These are phyloP conservation scores for Lactifluus pinguis DNA, from an alignment of 768 basidiomycete species.

Conservation along the genomic window DNA sequence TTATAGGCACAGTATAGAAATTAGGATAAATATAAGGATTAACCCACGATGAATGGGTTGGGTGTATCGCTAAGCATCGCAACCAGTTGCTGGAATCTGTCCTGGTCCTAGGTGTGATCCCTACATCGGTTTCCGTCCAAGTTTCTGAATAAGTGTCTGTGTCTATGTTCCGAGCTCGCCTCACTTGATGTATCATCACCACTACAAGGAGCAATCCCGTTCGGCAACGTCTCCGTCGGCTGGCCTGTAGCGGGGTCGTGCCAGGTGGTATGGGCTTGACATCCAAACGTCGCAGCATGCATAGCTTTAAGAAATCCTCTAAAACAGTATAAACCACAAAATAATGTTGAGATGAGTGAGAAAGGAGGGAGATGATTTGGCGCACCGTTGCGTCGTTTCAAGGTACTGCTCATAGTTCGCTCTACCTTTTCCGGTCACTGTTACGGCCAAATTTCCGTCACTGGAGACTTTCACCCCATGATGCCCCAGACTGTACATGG, in stretches of 20 bases:
- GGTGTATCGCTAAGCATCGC: no score
- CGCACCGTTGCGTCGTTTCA: constrained; percentile 10
- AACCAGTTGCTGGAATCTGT: no score
- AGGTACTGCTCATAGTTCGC: constrained; percentile 1
- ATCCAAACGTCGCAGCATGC: neutral
- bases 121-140: neutral
- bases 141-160: neutral
- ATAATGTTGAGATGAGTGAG: no score
- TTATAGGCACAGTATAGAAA: no score
- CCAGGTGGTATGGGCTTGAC: neutral
- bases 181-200: neutral
- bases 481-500: neutral
- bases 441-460: neutral
- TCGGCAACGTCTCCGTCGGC: neutral
- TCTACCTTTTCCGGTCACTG: neutral
- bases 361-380: neutral
- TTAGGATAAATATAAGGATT: no score
- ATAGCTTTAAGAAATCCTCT: neutral
- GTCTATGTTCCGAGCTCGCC: neutral
- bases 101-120: no score
- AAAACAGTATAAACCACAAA: neutral
- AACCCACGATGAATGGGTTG: no score
- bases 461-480: neutral
- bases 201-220: neutral
- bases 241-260: neutral